phyloP scores from a whole-genome alignment of 352 stramenopile species.

The Globisporangium takayamanum region DNA sequence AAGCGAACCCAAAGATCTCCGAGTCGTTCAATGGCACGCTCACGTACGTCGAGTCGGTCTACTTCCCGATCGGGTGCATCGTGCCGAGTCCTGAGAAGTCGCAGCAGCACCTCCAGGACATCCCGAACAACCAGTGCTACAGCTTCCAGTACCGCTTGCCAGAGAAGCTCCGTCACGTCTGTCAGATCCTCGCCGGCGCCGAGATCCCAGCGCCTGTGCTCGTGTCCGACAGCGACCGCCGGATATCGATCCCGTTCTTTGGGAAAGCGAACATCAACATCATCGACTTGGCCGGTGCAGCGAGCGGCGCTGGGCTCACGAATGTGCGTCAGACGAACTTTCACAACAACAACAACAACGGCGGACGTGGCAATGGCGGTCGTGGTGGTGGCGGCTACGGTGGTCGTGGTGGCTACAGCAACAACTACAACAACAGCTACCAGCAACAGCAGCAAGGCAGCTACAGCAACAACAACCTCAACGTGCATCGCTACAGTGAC shows the following conservation, averaged over 20 bases:
- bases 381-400: conserved; percentile 18
- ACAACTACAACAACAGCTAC: conserved; percentile 23
- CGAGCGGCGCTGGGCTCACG: conserved; percentile 30
- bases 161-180: conserved; percentile 42
- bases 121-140: conserved; percentile 85
- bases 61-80: conserved; percentile 67
- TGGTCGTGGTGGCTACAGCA: conserved; percentile 20
- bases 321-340: conserved; percentile 41
- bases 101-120: conserved; percentile 63
- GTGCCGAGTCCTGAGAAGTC: conserved; percentile 73
- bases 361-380: conserved; percentile 21
- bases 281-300: conserved; percentile 57
- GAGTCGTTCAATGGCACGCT: conserved; percentile 68
- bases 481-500: conserved; percentile 45
- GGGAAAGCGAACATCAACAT: conserved; percentile 84
- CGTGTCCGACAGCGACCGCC: conserved; percentile 49
- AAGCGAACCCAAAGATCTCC: conserved; percentile 42
- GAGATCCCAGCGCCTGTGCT: conserved; percentile 31
- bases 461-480: conserved; percentile 63
- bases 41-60: conserved; percentile 62
- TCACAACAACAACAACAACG: conserved; percentile 24
- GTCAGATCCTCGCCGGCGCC: conserved; percentile 49
- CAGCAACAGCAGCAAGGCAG: conserved; percentile 26
- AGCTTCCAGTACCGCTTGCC: conserved; percentile 76
- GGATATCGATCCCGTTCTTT: conserved; percentile 76